phyloP scores from a whole-genome alignment of 441 rosid genomes.

The Erodium trifolium region DNA sequence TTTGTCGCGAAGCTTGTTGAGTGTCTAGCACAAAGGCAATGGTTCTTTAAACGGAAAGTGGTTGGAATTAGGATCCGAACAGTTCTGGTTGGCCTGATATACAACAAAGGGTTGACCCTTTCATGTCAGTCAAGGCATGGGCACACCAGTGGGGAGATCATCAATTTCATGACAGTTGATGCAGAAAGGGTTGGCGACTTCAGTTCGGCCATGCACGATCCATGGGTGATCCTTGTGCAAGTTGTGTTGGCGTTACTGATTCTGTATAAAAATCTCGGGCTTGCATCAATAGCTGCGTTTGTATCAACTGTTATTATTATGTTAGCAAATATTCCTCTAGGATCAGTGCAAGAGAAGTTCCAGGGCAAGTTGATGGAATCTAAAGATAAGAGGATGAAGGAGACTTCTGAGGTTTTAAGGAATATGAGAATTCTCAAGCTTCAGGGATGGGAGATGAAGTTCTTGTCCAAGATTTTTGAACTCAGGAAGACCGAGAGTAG shows the following conservation, averaged over 20 bases:
- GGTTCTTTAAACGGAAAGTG: slow-evolving; percentile 39
- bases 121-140: slow-evolving; percentile 42
- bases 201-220: slow-evolving; percentile 42
- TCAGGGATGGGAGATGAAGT: slow-evolving; percentile 73
- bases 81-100: slow-evolving; percentile 35
- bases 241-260: slow-evolving; percentile 41
- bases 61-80: slow-evolving; percentile 38
- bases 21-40: slow-evolving; percentile 36
- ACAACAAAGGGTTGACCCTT: slow-evolving; percentile 48
- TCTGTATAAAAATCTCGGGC: slow-evolving; percentile 48
- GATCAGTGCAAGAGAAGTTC: slow-evolving; percentile 35
- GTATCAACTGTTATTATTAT: slow-evolving; percentile 36
- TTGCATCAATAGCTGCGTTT: slow-evolving; percentile 40
- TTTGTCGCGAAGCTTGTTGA: slow-evolving; percentile 44
- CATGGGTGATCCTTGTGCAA: slow-evolving; percentile 42
- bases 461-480: slow-evolving; percentile 40
- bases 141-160: slow-evolving; percentile 52
- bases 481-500: slow-evolving; percentile 34
- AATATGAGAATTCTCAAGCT: slow-evolving; percentile 64
- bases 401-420: slow-evolving; percentile 43
- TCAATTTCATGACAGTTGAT: slow-evolving; percentile 58
- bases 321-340: slow-evolving; percentile 47
- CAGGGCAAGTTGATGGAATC: slow-evolving; percentile 48
- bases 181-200: slow-evolving; percentile 48
- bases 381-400: slow-evolving; percentile 55